phyloP scores from a whole-genome alignment of 345 rosid species.

The Dipteronia dyeriana region DNA sequence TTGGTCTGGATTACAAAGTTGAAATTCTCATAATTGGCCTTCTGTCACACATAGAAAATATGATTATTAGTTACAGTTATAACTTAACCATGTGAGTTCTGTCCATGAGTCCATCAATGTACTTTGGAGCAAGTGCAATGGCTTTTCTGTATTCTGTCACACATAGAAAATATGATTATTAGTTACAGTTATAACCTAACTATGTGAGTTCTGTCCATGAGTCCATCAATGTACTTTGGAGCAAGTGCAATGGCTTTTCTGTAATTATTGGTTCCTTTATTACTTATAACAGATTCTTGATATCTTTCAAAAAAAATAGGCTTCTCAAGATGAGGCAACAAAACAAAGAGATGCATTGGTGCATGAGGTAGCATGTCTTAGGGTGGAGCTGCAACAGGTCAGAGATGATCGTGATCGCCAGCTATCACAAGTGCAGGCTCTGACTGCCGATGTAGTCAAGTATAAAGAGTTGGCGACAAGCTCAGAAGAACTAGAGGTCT shows the following conservation, averaged over 20 bases:
- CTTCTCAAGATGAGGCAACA: slow-evolving; percentile 67
- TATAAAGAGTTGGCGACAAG: slow-evolving; percentile 63
- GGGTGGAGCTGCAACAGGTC: slow-evolving; percentile 64
- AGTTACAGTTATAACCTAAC: too few species aligned
- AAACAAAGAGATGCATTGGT: slow-evolving; percentile 70
- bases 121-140: not conserved
- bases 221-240: not conserved
- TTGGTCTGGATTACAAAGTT: not conserved
- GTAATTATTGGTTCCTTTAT: not conserved
- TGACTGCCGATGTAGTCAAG: slow-evolving; percentile 56
- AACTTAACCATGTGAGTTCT: not conserved
- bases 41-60: not conserved
- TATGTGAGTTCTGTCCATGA: not conserved
- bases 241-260: not conserved
- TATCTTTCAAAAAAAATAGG: slow-evolving; percentile 42
- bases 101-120: not conserved
- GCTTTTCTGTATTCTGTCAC: not conserved
- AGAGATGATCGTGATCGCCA: slow-evolving; percentile 71
- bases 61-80: too few species aligned
- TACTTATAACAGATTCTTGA: slow-evolving; percentile 1
- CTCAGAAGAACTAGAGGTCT: slow-evolving; percentile 84
- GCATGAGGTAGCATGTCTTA: slow-evolving; percentile 65
- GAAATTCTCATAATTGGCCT: not conserved
- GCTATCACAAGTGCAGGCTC: slow-evolving; percentile 48
- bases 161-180: not conserved